Evolutionary conservation across 768 basidiomycete species (phyloP), one percentile per base, ranked within the genome.

Genomic region (Leccinellum albellum): DNA sequence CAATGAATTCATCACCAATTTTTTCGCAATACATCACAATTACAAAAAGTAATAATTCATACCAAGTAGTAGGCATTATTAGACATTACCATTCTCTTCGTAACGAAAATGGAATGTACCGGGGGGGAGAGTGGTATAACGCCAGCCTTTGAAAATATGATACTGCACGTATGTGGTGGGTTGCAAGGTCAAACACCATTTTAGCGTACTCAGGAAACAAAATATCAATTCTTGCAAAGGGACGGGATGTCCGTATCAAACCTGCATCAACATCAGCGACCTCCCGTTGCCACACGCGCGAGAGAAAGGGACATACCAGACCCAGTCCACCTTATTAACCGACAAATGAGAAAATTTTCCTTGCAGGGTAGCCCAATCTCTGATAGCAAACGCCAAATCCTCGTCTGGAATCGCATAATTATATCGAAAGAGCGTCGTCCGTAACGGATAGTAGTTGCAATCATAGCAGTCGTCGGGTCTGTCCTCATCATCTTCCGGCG

Each of bases 391-490:
- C 31, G 7, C 28, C 53, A 59, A 20, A 2, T 13, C 3, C 20
- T 64, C 51, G 17, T 62, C 53, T 13, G 67, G 61, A 2, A 69
- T 37, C n/a, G 50, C 45, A 29, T 66, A 69, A 14, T 62, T 64
- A 48, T 70, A 71, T 9, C 68, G 64, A 58, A 71, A 64, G 13
- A 71, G 2, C 0, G 68, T 69, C 33, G 62, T 23, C 40, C 47
- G 51, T 7, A 69, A 3, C 10, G 44, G 49, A 15, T 58, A 35
- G 23, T 54, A 47, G 7, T 47, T 21, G 4, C 48, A 51, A 1
- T 56, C 51, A 23, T 49, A 59, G 24, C 46, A 59, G 2, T 42
- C 31, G 8, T 13, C 12, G 13, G 1, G 2, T 0, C 1, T 21
- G 1, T 2, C 0, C 6, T 20, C 17, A 3, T 2, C 0, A 6